phyloP scores from a whole-genome alignment of 768 basidiomycete genomes.

The Naematelia aurantialba region DNA sequence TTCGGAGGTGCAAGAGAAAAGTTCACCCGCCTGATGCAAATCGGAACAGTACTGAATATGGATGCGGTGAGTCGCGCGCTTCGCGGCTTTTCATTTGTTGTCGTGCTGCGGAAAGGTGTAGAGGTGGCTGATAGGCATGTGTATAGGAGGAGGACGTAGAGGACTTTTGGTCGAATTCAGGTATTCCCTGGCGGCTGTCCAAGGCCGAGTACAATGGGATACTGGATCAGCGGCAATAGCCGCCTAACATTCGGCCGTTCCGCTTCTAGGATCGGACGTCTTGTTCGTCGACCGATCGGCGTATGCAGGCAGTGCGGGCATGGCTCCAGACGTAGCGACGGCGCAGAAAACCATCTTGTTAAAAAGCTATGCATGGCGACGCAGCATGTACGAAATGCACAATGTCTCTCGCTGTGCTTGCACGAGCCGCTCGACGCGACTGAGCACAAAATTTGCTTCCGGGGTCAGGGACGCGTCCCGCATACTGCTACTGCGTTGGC shows the following conservation, averaged over 20 bases:
- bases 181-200: constrained; percentile 56
- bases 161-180: constrained; percentile 89
- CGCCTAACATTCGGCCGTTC: too few relatives aligned
- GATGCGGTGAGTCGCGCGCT: constrained; percentile 54
- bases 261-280: too few relatives aligned
- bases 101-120: too few relatives aligned
- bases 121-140: constrained; percentile 6
- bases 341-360: not conserved
- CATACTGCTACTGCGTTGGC: too few relatives aligned
- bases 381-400: too few relatives aligned
- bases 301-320: too few relatives aligned
- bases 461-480: not conserved
- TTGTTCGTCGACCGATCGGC: too few relatives aligned
- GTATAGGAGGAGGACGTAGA: constrained; percentile 85
- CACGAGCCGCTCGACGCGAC: not conserved
- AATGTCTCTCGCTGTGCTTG: too few relatives aligned
- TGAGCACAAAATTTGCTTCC: not conserved
- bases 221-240: constrained; percentile 32
- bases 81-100: constrained; percentile 14
- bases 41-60: constrained; percentile 83
- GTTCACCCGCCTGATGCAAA: constrained; percentile 85
- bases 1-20: constrained; percentile 91
- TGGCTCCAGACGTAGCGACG: too few relatives aligned
- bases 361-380: not conserved
- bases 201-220: constrained; percentile 38